Percentiles rank a stretch among this genome's conserved stretches.
Evolutionary conservation across 345 rosid species (phyloP).

Genomic region (Firmiana major): DNA sequence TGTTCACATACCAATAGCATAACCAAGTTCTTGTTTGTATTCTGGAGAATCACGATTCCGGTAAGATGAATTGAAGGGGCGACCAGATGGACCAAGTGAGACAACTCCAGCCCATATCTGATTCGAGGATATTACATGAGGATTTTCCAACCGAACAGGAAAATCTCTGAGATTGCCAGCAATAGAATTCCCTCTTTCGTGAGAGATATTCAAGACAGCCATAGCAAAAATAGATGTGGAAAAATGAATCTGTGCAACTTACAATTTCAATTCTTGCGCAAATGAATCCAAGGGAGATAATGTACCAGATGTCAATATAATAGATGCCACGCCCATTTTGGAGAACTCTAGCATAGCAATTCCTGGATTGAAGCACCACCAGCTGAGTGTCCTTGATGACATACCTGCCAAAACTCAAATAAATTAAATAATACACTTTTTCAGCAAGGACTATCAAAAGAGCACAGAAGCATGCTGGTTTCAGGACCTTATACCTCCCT

Average conservation of each 20-base stretch:
- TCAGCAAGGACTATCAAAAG: background rate
- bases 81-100: constrained; percentile 79
- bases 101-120: constrained; percentile 98
- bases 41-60: constrained; percentile 72
- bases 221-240: constrained; percentile 14
- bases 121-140: constrained; percentile 89
- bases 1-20: constrained; percentile 77
- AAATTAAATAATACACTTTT: background rate
- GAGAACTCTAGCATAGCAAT: constrained; percentile 84
- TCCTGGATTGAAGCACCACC: constrained; percentile 99
- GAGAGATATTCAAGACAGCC: constrained; percentile 20
- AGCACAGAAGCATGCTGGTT: background rate
- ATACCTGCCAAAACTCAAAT: constrained; percentile 51
- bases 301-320: constrained; percentile 94
- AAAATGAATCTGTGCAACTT: constrained; percentile 30
- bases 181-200: constrained; percentile 21
- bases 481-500: background rate
- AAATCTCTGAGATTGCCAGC: constrained; percentile 56
- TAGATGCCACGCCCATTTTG: constrained; percentile 71
- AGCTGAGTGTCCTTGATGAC: constrained; percentile 78
- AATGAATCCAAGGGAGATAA: constrained; percentile 91
- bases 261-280: constrained; percentile 88
- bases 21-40: constrained; percentile 95
- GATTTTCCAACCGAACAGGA: constrained; percentile 91
- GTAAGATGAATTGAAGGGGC: constrained; percentile 73